Conservation (phyloP, 129 eudicot genomes). For the Deinandra increscens region DNA sequence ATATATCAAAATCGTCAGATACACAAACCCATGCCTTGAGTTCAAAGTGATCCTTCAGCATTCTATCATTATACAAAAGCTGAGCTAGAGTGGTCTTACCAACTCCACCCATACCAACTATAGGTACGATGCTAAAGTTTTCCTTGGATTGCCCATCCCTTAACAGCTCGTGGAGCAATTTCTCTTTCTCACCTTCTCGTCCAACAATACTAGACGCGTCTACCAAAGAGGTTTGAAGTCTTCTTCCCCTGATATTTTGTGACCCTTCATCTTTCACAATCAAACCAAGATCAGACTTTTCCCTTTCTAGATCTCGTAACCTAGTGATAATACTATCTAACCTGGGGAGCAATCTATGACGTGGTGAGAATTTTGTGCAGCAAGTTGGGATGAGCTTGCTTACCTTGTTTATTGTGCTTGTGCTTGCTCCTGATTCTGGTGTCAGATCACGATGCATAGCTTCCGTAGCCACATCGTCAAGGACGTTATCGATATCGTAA, state of each 20-base stretch:
- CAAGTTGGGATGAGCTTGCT: neutral
- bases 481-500: neutral
- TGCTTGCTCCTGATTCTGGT: neutral
- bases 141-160: neutral
- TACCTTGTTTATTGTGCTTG: constrained; percentile 7
- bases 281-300: constrained; percentile 24
- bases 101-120: constrained; percentile 34
- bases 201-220: constrained; percentile 30
- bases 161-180: neutral
- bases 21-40: constrained; percentile 45
- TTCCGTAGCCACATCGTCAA: neutral
- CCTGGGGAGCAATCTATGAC: constrained; percentile 22
- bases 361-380: neutral
- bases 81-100: constrained; percentile 15
- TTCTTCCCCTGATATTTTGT: neutral
- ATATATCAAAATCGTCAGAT: constrained; percentile 32
- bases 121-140: constrained; percentile 20
- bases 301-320: constrained; percentile 15
- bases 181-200: constrained; percentile 31
- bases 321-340: constrained; percentile 5
- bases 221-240: constrained; percentile 27
- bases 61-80: neutral
- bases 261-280: neutral
- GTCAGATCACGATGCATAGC: neutral
- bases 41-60: constrained; percentile 21